Base-by-base conservation (phyloP, 331 rosid species). In the Quercus lobata region DNA sequence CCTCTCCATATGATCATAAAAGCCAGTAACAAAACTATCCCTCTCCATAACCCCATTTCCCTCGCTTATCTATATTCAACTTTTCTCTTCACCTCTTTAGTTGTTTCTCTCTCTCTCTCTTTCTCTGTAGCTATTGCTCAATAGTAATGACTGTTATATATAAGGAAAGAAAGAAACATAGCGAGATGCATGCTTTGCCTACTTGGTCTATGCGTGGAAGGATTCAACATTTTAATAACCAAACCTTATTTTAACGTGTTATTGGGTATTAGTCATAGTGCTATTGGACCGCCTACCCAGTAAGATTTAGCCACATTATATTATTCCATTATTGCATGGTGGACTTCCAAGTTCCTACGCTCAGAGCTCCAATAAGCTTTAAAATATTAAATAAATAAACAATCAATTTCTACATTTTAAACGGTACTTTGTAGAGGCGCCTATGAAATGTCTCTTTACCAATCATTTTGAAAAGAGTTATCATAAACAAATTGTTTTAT, bases 1-100 rank as follows among this genome's bases (percentile, higher is more conserved):
- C 86, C 90, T 9, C 17, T 80, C 35, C 34, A 49, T n/a, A 83
- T 29, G 6, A 52, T 69, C 25, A 11, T 78, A 69, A 77, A 70
- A 71, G 27, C 76, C 80, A 84, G 52, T 4, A 83, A 21, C 69
- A 89, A 1, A 65, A 69, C 19, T 66, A 85, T 12, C 0, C 76
- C 73, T 61, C 32, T 76, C 66, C 83, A 53, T 7, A 14, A 69
- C 60, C 73, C 68, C 86, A 78, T 68, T 54, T 73, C 71, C 53
- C 56, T 80, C 79, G 32, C 14, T 44, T 49, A 49, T 12, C 15
- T 11, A 49, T 49, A 49, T 49, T 49, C 54, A 49, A 14, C 5
- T 52, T 57, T 27, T 17, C 10, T 70, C 56, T 11, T 16, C 55
- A 27, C 34, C 32, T 27, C 18, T 6, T 7, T 60, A 6, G 2